Evolutionary conservation across 2,329 filamentous ascomycete species (phyloP).

Genomic region (Scedosporium apiospermum): DNA sequence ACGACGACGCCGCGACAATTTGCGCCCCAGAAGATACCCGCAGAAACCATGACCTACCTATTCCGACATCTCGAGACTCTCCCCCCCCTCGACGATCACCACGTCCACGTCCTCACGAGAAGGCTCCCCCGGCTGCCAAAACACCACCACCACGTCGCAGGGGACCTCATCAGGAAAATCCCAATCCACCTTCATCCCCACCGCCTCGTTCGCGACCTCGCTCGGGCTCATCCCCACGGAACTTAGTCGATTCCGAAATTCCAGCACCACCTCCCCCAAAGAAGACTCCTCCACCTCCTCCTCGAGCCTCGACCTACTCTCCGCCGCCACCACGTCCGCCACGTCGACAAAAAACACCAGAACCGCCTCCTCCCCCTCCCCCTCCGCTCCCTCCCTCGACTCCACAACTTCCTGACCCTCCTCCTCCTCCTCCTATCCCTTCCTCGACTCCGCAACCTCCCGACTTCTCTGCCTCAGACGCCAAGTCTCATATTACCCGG

Average conservation of each 20-base stretch:
- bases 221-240: not conserved
- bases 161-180: not conserved
- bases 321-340: not conserved
- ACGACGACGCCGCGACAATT: conserved; percentile 3
- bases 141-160: not conserved
- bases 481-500: not conserved
- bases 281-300: not conserved
- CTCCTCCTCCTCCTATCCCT: not conserved
- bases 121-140: not conserved
- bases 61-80: not conserved
- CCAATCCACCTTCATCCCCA: not conserved
- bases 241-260: not conserved
- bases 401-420: not conserved
- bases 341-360: not conserved
- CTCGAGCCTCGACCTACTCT: not conserved
- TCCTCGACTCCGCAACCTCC: not conserved
- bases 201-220: not conserved
- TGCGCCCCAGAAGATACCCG: conserved; percentile 1
- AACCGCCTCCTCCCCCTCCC: not conserved
- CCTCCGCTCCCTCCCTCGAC: no score
- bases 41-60: not conserved
- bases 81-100: not conserved
- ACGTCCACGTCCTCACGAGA: not conserved
- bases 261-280: not conserved
- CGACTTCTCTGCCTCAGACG: not conserved